These are phyloP conservation scores for Mycena belliarum DNA, from an alignment of 768 basidiomycete species.

Conservation along the genomic window DNA sequence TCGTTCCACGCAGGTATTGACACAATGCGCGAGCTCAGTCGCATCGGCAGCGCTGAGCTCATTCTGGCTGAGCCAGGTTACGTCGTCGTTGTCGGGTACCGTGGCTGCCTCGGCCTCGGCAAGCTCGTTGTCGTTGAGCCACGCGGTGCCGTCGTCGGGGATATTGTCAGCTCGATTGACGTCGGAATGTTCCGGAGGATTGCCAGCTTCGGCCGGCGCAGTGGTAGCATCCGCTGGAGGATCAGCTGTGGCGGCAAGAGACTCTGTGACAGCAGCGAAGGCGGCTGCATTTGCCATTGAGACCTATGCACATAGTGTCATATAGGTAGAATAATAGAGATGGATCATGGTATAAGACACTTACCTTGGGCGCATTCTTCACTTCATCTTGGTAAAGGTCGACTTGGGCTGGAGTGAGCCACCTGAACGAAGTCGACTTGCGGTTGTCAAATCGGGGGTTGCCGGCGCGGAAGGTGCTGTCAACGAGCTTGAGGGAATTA, in stretches of 20 bases:
- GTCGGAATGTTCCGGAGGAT: not conserved
- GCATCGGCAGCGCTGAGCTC: not conserved
- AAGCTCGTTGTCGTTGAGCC: not conserved
- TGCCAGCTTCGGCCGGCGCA: not conserved
- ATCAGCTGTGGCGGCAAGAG: too few relatives aligned
- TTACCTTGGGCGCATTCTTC: not conserved
- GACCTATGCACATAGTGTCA: not conserved
- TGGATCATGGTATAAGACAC: too few relatives aligned
- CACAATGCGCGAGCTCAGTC: not conserved
- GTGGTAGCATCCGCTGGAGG: not conserved
- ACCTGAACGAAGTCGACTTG: not conserved
- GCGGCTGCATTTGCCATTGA: not conserved
- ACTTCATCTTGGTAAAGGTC: not conserved
- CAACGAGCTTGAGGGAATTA: constrained; percentile 26
- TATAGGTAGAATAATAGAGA: not conserved
- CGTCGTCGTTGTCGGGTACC: not conserved
- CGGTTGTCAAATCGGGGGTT: not conserved
- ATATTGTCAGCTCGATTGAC: not conserved
- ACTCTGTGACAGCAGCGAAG: too few relatives aligned
- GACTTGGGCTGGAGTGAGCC: not conserved
- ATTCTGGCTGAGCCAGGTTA: constrained; percentile 1
- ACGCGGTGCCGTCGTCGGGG: not conserved
- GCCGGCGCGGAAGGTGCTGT: not conserved
- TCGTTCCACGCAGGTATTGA: too few relatives aligned
- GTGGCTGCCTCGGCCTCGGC: not conserved